Conservation (phyloP, 306 rosid genomes). For the Comarum palustre region DNA sequence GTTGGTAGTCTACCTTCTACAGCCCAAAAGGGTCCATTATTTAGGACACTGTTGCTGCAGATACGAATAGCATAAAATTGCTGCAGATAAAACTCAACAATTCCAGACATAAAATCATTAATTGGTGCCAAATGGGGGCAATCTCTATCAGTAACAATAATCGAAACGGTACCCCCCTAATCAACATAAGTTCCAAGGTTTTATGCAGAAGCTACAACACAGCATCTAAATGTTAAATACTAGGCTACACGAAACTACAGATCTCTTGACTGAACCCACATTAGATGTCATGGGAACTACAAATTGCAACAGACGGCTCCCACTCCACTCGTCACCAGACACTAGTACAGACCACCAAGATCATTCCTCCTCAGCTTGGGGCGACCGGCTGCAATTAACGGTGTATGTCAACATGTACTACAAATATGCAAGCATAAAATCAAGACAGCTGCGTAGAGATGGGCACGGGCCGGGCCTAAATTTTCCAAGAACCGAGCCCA, state of each 20-base stretch:
- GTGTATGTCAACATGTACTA: background rate
- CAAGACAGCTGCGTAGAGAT: background rate
- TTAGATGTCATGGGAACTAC: background rate
- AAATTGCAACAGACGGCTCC: background rate
- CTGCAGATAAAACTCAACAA: background rate
- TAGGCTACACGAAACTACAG: conserved; percentile 9
- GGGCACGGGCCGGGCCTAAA: too few relatives aligned
- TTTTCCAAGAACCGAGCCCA: too few relatives aligned
- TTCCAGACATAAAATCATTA: conserved; percentile 1
- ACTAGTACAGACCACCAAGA: background rate
- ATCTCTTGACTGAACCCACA: background rate
- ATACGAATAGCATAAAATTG: background rate
- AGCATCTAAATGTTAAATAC: conserved; percentile 1
- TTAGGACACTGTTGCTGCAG: background rate
- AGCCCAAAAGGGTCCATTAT: background rate
- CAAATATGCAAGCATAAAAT: background rate
- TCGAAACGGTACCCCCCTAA: background rate
- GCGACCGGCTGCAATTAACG: conserved; percentile 56
- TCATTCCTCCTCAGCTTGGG: conserved; percentile 83
- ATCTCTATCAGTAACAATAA: conserved; percentile 1
- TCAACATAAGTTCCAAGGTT: background rate
- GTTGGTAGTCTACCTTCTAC: background rate
- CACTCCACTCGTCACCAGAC: background rate
- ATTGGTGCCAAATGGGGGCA: background rate
- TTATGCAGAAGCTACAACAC: conserved; percentile 6